Evolutionary conservation across 306 rosid genomes (phyloP).

Genomic region (Trifolium fragiferum): DNA sequence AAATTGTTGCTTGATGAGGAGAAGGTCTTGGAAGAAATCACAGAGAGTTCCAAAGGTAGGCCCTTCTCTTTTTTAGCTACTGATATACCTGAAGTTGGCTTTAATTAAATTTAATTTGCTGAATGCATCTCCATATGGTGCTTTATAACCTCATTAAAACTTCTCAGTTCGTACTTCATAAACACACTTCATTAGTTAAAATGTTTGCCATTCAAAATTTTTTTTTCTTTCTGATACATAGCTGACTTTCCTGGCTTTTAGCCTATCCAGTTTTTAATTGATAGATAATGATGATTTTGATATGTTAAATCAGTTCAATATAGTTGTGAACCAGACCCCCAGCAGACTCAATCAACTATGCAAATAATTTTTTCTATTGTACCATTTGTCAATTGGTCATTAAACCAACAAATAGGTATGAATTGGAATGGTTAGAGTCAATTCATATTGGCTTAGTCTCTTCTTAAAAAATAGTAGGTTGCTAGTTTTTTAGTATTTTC

Average conservation of each 20-base stretch:
- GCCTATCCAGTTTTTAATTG: constrained; percentile 15
- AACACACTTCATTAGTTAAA: background rate
- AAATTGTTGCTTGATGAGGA: constrained; percentile 78
- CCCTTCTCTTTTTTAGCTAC: constrained; percentile 28
- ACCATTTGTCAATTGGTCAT: background rate
- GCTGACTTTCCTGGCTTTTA: background rate
- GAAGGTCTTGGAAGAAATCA: constrained; percentile 77
- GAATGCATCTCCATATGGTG: constrained; percentile 8
- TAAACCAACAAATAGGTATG: background rate
- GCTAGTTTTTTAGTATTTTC: background rate
- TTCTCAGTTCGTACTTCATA: constrained; percentile 33
- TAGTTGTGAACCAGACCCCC: background rate
- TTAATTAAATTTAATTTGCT: constrained; percentile 14
- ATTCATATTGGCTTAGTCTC: background rate
- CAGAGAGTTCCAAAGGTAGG: constrained; percentile 78
- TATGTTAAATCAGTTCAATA: background rate
- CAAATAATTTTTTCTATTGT: background rate
- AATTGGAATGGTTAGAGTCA: background rate
- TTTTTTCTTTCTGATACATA: constrained; percentile 1
- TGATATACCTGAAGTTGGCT: constrained; percentile 18
- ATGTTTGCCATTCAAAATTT: too few species aligned
- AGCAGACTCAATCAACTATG: background rate
- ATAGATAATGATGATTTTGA: background rate
- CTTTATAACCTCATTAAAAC: background rate
- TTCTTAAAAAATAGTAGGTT: background rate